Evolutionary conservation across 495 filamentous ascomycete genomes (phyloP).

Genomic region (Pyrenopolyporus hunteri): DNA sequence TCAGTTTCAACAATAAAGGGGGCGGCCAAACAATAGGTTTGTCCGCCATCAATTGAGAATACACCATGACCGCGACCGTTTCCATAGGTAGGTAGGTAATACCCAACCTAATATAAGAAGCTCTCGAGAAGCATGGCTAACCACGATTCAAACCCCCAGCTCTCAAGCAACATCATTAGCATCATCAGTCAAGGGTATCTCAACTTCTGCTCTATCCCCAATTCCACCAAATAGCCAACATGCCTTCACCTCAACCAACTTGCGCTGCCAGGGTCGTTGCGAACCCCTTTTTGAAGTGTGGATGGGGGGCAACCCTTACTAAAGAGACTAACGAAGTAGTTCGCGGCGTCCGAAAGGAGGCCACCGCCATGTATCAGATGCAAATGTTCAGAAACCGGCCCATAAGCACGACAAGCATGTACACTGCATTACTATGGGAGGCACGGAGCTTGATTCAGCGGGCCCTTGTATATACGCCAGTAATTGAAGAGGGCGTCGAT

Average conservation of each 20-base stretch:
- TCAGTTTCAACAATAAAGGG: no score
- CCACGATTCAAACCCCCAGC: neutral
- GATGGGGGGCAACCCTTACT: slow-evolving; percentile 32
- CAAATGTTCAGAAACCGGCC: slow-evolving; percentile 17
- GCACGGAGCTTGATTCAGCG: slow-evolving; percentile 20
- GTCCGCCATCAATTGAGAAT: no score
- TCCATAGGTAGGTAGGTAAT: no score
- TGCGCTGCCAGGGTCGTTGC: slow-evolving; percentile 31
- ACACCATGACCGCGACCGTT: no score
- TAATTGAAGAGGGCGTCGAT: slow-evolving; percentile 16
- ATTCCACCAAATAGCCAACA: neutral
- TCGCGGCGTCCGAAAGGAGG: slow-evolving; percentile 1
- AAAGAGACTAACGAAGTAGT: slow-evolving; percentile 16
- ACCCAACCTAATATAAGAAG: neutral
- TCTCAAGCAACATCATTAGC: neutral
- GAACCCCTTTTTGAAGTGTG: slow-evolving; percentile 23
- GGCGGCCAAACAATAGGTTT: no score
- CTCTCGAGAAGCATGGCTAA: no score
- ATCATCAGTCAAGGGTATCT: neutral
- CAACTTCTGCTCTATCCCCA: neutral
- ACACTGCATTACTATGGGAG: slow-evolving; percentile 37
- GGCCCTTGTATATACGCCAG: slow-evolving; percentile 23
- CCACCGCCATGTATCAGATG: slow-evolving; percentile 30
- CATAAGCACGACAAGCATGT: slow-evolving; percentile 8
- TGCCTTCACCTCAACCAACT: slow-evolving; percentile 25